A percentile compares a stretch with the other conserved stretches of the same genome.
Evolutionary conservation across 2,329 filamentous ascomycete species (phyloP).

Genomic region (Penicillium sp.): DNA sequence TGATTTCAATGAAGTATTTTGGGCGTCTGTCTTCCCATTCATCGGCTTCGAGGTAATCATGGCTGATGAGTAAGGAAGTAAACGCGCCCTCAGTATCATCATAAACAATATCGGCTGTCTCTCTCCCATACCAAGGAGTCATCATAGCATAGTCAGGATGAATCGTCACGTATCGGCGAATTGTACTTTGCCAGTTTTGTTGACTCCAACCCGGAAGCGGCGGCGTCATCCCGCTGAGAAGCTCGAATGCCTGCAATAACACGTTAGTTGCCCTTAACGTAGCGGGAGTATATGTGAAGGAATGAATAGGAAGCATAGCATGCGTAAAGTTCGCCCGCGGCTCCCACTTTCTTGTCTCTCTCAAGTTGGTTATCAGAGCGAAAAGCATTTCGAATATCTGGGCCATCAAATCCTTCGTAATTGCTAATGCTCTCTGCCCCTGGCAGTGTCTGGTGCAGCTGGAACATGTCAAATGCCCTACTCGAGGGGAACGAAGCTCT

Average conservation of each 20-base stretch:
- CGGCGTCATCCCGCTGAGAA: not conserved
- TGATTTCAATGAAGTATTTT: slow-evolving; percentile 8
- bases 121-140: slow-evolving; percentile 2
- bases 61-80: not conserved
- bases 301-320: not conserved
- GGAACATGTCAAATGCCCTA: too few species aligned
- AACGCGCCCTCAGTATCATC: not conserved
- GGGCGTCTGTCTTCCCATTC: slow-evolving; percentile 2
- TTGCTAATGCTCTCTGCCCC: too few species aligned
- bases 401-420: too few species aligned
- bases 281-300: too few species aligned
- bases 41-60: not conserved
- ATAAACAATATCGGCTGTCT: slow-evolving; percentile 4
- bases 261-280: too few species aligned
- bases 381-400: too few species aligned
- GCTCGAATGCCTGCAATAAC: slow-evolving; percentile 2
- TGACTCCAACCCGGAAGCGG: not conserved
- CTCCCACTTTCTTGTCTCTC: slow-evolving; percentile 4
- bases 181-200: slow-evolving; percentile 7
- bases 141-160: slow-evolving; percentile 6
- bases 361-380: not conserved
- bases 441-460: too few species aligned
- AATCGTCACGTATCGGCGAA: slow-evolving; percentile 5
- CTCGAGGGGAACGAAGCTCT: too few species aligned
- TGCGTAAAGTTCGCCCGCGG: slow-evolving; percentile 6